Evolutionary conservation across 306 rosid genomes (phyloP).

Genomic region (Lupinus albus): DNA sequence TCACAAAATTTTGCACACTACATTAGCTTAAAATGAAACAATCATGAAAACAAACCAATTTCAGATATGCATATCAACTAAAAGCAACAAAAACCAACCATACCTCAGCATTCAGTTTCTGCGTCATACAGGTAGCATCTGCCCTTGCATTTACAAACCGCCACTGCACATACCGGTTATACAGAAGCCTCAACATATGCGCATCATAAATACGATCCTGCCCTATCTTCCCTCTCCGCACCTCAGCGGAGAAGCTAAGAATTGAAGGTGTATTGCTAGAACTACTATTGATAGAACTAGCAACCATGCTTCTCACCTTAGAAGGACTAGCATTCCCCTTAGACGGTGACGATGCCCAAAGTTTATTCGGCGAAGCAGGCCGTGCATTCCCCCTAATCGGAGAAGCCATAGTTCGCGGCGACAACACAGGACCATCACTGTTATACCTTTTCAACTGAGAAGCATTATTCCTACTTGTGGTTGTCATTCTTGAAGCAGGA

Average conservation of each 20-base stretch:
- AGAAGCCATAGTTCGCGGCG: slow-evolving; percentile 77
- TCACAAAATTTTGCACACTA: slow-evolving; percentile 5
- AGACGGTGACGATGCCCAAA: slow-evolving; percentile 79
- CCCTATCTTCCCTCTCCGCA: slow-evolving; percentile 93
- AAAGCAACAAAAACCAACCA: slow-evolving; percentile 36
- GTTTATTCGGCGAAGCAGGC: slow-evolving; percentile 87
- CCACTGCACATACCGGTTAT: slow-evolving; percentile 91
- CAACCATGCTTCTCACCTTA: slow-evolving; percentile 67
- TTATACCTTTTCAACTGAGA: slow-evolving; percentile 63
- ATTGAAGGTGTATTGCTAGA: slow-evolving; percentile 73
- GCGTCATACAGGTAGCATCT: slow-evolving; percentile 89
- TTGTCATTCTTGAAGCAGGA: slow-evolving; percentile 59
- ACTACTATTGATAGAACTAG: slow-evolving; percentile 57
- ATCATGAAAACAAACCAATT: not conserved
- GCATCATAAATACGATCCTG: slow-evolving; percentile 92
- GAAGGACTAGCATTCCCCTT: slow-evolving; percentile 83
- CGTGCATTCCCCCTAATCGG: slow-evolving; percentile 71
- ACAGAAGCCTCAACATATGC: slow-evolving; percentile 84
- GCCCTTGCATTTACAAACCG: slow-evolving; percentile 95
- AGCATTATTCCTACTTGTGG: slow-evolving; percentile 58
- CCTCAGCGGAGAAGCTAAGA: slow-evolving; percentile 88
- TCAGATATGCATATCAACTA: slow-evolving; percentile 17
- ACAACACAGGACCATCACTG: slow-evolving; percentile 60
- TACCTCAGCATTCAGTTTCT: slow-evolving; percentile 89
- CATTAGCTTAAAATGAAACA: slow-evolving; percentile 12